Conservation (phyloP, 2,329 filamentous ascomycete genomes). For the Anisogramma anomala region DNA sequence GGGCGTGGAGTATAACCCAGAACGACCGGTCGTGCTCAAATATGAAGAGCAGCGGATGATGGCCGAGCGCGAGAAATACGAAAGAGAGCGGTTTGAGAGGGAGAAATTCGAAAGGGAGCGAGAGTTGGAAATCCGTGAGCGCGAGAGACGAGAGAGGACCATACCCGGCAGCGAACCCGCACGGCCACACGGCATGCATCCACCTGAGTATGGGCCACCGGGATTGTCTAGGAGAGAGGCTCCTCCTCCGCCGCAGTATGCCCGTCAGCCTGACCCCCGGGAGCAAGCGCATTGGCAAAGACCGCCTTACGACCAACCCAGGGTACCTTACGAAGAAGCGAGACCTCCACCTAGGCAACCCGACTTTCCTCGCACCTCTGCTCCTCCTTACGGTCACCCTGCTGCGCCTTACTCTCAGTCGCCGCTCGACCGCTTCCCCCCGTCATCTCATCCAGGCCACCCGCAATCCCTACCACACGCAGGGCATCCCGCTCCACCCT, state of each 20-base stretch:
- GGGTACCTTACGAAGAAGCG: constrained; percentile 29
- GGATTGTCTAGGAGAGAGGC: constrained; percentile 20
- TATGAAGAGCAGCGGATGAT: constrained; percentile 45
- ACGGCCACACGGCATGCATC: constrained; percentile 32
- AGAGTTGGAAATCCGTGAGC: constrained; percentile 31
- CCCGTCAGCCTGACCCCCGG: constrained; percentile 30
- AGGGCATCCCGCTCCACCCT: constrained; percentile 25
- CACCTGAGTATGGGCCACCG: constrained; percentile 29
- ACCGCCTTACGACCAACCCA: constrained; percentile 31
- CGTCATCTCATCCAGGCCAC: constrained; percentile 21
- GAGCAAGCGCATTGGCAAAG: constrained; percentile 28
- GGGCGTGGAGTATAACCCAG: constrained; percentile 40
- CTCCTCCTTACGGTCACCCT: constrained; percentile 28
- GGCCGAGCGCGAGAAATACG: constrained; percentile 28
- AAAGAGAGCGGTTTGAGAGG: constrained; percentile 32
- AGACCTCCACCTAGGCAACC: constrained; percentile 31
- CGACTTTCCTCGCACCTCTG: constrained; percentile 36
- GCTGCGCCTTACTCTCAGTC: constrained; percentile 26
- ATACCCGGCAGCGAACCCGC: constrained; percentile 38
- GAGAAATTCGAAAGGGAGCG: constrained; percentile 28
- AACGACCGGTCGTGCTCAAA: constrained; percentile 33
- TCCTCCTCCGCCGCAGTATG: constrained; percentile 29
- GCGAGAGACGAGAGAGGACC: constrained; percentile 30
- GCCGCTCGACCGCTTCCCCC: constrained; percentile 29
- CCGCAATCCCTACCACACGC: constrained; percentile 25